Evolutionary conservation across 2,329 filamentous ascomycete species (phyloP).

Genomic region (Cordyceps tenuipes): DNA sequence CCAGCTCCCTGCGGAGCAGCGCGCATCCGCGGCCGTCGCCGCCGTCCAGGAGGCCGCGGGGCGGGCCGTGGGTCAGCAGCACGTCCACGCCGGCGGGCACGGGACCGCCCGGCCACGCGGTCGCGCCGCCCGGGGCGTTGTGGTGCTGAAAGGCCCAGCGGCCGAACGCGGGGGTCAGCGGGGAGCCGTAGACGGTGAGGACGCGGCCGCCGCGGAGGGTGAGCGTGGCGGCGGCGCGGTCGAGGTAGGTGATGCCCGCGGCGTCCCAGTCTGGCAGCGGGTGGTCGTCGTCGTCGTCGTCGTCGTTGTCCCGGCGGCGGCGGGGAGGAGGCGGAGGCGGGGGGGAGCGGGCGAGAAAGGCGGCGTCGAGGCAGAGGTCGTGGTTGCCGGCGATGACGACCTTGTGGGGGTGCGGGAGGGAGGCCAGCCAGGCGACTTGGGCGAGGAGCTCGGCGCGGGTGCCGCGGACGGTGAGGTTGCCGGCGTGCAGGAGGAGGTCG

Average conservation of each 20-base stretch:
- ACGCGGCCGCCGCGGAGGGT: slow-evolving; percentile 19
- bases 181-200: slow-evolving; percentile 28
- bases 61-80: slow-evolving; percentile 31
- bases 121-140: slow-evolving; percentile 18
- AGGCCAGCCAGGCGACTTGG: slow-evolving; percentile 32
- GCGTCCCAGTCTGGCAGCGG: slow-evolving; percentile 23
- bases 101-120: background rate
- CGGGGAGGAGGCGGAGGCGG: background rate
- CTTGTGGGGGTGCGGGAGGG: slow-evolving; percentile 33
- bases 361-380: slow-evolving; percentile 26
- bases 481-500: slow-evolving; percentile 40
- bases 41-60: slow-evolving; percentile 27
- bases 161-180: slow-evolving; percentile 23
- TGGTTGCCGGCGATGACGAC: slow-evolving; percentile 40
- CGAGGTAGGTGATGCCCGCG: slow-evolving; percentile 23
- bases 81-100: slow-evolving; percentile 24
- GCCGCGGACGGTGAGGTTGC: slow-evolving; percentile 40
- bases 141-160: slow-evolving; percentile 35
- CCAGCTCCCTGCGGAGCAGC: slow-evolving; percentile 23
- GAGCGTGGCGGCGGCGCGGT: slow-evolving; percentile 21
- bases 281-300: background rate
- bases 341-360: background rate
- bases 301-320: too few species aligned
- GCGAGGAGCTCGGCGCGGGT: slow-evolving; percentile 31
- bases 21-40: slow-evolving; percentile 23